A percentile compares a stretch with the other conserved stretches of the same genome.
phyloP scores from a whole-genome alignment of 495 filamentous ascomycete genomes.

The Talaromyces trachyspermus region DNA sequence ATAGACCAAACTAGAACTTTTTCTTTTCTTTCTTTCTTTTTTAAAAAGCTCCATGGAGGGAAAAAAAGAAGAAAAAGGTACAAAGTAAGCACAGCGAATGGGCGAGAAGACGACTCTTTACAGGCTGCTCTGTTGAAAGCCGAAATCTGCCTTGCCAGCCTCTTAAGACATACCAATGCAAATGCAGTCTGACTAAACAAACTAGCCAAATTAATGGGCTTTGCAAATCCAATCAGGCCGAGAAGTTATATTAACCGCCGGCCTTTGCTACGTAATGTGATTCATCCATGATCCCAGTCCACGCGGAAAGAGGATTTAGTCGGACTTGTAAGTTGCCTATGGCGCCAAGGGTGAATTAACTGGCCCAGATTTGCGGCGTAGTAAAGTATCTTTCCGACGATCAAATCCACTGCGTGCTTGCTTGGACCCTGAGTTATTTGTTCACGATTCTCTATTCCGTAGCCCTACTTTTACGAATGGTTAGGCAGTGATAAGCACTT shows the following conservation, averaged over 20 bases:
- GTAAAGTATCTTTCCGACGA: not conserved
- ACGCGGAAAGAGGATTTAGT: not conserved
- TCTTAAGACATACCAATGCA: not conserved
- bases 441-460: no score
- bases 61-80: no score
- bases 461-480: not conserved
- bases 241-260: no score
- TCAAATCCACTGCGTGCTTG: not conserved
- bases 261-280: no score
- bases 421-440: not conserved
- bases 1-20: no score
- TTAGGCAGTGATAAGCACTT: not conserved
- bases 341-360: constrained; percentile 1
- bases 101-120: not conserved
- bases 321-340: not conserved
- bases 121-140: not conserved
- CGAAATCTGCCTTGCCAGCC: not conserved
- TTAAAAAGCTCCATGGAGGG: no score
- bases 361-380: not conserved
- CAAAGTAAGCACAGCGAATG: no score
- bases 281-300: not conserved
- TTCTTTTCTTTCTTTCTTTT: no score
- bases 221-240: no score
- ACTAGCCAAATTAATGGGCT: no score
- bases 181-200: not conserved